Evolutionary conservation across 2,329 filamentous ascomycete genomes (phyloP).

Genomic region (Alternaria viburni): DNA sequence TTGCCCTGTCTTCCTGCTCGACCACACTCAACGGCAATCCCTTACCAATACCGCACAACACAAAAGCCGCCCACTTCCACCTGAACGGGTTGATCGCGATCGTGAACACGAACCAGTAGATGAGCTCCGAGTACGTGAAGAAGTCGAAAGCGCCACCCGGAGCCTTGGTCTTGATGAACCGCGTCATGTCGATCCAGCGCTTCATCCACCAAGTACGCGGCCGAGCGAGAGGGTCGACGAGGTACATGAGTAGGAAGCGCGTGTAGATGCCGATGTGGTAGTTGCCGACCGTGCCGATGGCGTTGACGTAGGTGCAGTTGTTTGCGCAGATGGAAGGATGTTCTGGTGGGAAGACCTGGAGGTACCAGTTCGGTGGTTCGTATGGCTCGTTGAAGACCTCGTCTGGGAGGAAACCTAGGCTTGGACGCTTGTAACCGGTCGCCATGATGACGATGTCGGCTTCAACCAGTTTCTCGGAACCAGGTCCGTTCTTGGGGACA

Average conservation of each 20-base stretch:
- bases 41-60: constrained; percentile 76
- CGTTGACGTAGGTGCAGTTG: constrained; percentile 83
- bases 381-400: constrained; percentile 78
- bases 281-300: constrained; percentile 82
- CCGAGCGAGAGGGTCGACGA: constrained; percentile 76
- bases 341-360: constrained; percentile 80
- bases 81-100: constrained; percentile 82
- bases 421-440: constrained; percentile 79
- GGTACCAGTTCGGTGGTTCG: constrained; percentile 82
- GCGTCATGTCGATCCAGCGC: constrained; percentile 85
- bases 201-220: constrained; percentile 78
- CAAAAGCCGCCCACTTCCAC: constrained; percentile 89
- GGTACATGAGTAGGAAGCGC: constrained; percentile 83
- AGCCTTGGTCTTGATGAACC: constrained; percentile 69
- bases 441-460: constrained; percentile 83
- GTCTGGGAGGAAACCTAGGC: constrained; percentile 73
- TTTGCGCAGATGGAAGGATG: constrained; percentile 78
- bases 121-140: constrained; percentile 83
- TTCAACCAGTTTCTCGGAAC: constrained; percentile 68
- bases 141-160: constrained; percentile 81
- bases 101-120: constrained; percentile 86
- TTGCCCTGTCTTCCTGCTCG: constrained; percentile 66
- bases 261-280: constrained; percentile 93
- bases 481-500: constrained; percentile 77
- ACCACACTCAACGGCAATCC: constrained; percentile 71